Conservation (phyloP, 2,329 filamentous ascomycete genomes). For the Podosphaera leucotricha region DNA sequence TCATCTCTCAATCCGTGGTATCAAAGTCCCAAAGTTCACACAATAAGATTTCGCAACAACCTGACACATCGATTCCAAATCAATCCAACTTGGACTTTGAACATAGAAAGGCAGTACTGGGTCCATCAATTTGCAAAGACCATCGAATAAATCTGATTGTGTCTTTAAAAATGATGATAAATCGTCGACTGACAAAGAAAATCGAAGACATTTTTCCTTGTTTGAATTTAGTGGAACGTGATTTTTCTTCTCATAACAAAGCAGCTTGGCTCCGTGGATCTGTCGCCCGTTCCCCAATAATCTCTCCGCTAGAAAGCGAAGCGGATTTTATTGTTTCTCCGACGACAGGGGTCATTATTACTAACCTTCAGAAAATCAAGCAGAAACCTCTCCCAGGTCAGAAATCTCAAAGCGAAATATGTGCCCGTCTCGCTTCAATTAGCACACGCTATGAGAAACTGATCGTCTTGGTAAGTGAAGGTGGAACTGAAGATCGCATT, state of each 20-base stretch:
- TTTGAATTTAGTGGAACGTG: constrained; percentile 34
- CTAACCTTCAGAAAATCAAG: constrained; percentile 45
- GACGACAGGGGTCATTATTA: constrained; percentile 41
- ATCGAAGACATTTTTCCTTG: constrained; percentile 25
- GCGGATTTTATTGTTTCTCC: constrained; percentile 55
- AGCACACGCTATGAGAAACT: constrained; percentile 41
- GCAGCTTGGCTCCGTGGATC: constrained; percentile 16
- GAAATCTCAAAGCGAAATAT: constrained; percentile 23
- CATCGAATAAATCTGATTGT: constrained; percentile 23
- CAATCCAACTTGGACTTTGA: neutral
- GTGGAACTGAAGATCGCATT: constrained; percentile 21
- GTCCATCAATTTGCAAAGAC: constrained; percentile 3
- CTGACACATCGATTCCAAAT: neutral
- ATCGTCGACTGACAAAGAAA: constrained; percentile 24
- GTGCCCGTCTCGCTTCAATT: constrained; percentile 28
- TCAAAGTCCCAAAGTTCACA: neutral
- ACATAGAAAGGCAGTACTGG: constrained; percentile 4
- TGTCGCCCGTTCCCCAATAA: constrained; percentile 16
- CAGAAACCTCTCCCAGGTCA: constrained; percentile 48
- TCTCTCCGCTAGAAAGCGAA: constrained; percentile 25
- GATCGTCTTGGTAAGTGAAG: constrained; percentile 41
- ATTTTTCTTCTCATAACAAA: constrained; percentile 23
- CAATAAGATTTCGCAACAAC: neutral
- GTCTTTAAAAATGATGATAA: constrained; percentile 22
- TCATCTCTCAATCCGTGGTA: neutral